Percentiles rank a stretch among this genome's conserved stretches.
phyloP scores from a whole-genome alignment of 192 early-diverging fungal species.

The Backusella westeae region DNA sequence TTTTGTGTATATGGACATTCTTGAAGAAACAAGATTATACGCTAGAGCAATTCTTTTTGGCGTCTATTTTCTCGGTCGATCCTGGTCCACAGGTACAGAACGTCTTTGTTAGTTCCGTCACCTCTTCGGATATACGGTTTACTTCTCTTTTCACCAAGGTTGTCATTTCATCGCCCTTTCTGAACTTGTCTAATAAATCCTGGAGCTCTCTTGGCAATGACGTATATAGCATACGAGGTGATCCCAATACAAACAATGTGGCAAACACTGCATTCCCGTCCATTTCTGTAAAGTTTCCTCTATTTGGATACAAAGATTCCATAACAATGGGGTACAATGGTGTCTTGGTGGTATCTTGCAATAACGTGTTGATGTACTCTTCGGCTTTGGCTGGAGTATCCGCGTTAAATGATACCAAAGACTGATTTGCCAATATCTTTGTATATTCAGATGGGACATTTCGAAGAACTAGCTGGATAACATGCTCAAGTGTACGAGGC shows the following conservation, averaged over 20 bases:
- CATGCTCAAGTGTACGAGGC: conserved; percentile 46
- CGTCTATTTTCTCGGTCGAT: neutral
- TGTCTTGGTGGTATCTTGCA: conserved; percentile 41
- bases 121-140: conserved; percentile 48
- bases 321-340: conserved; percentile 44
- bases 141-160: conserved; percentile 51
- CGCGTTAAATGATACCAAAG: conserved; percentile 16
- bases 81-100: conserved; percentile 58
- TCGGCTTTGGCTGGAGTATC: conserved; percentile 30
- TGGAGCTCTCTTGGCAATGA: conserved; percentile 47
- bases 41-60: neutral
- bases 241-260: conserved; percentile 60
- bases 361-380: conserved; percentile 35
- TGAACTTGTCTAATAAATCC: conserved; percentile 38
- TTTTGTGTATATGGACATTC: neutral
- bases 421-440: conserved; percentile 41
- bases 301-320: conserved; percentile 26
- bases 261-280: conserved; percentile 47
- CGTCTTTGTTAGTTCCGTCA: conserved; percentile 52
- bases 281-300: conserved; percentile 15
- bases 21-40: neutral
- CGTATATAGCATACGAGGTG: conserved; percentile 53
- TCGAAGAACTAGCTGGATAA: conserved; percentile 45
- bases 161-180: conserved; percentile 30
- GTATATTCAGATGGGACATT: conserved; percentile 45